Base-by-base conservation (phyloP, 2,329 filamentous ascomycete species). In the Orbilia blumenaviensis region DNA sequence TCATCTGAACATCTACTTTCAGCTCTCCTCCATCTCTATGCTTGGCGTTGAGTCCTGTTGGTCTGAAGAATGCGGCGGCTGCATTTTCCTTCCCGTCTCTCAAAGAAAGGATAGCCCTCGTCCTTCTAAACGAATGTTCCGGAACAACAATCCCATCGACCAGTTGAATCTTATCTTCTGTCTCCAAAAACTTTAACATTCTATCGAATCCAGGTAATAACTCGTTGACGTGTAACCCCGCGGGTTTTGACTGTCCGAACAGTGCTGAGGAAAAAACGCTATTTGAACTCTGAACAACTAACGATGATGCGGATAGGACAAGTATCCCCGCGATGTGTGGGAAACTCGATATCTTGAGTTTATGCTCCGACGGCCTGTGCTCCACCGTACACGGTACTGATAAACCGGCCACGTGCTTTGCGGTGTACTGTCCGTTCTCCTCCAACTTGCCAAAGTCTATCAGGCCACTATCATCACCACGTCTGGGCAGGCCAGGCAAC, bases 281-380 rank as follows among this genome's bases (percentile, higher is more conserved):
- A 82, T 99, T 99, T 7, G 94, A 95, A 83, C 94, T 97, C 81
- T 92, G 92, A 80, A 99, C 91, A 58, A 89, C 88, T 78, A 98
- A 86, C 0, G 87, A 89, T 29, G 89, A 85, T 0, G 94, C 91
- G n/a, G 92, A 91, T 10, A 99, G 86, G 7, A 99, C 94, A 81
- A 99, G 90, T 80, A 99, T 97, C 56, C 95, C 95, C 66, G 95
- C 95, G 83, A 99, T 97, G 81, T 99, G 94, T 14, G 95, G 95
- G 78, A 97, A 96, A 81, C 93, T 97, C 14, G 94, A 97, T 46
- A 99, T 88, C 61, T 92, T 89, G 78, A 99, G 87, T 78, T 92
- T 89, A 16, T 89, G 87, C 79, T 90, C 86, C 44, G 88, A 89
- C 34, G 88, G 87, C 1, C 92, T 85, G 80, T 92, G 90, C 74